These are phyloP conservation scores for Zygoascus ofunaensis DNA, from an alignment of 805 yeast genomes.

Conservation along the genomic window DNA sequence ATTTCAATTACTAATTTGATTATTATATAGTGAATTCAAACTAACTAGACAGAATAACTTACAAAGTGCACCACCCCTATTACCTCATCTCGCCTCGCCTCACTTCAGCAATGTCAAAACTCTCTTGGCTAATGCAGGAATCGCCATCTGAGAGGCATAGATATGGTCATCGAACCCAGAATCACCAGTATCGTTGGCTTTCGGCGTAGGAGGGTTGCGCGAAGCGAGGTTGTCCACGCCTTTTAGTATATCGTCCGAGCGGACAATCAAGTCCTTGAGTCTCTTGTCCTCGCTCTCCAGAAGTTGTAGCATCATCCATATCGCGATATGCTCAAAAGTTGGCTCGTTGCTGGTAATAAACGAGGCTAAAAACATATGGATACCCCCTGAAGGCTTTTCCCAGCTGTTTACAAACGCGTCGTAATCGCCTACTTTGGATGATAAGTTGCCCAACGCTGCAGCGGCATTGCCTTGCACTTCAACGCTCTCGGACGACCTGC, in stretches of 20 bases:
- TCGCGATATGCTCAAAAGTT: slow-evolving; percentile 94
- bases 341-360: slow-evolving; percentile 79
- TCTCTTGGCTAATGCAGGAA: slow-evolving; percentile 29
- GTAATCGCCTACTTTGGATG: slow-evolving; percentile 83
- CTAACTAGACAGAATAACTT: neutral
- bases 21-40: too few species aligned
- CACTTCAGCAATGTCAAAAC: slow-evolving; percentile 17
- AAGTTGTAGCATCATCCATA: slow-evolving; percentile 92
- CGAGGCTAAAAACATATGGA: slow-evolving; percentile 69
- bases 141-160: slow-evolving; percentile 29
- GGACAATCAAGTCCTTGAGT: slow-evolving; percentile 30
- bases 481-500: slow-evolving; percentile 67
- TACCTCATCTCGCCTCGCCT: neutral
- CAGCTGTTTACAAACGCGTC: slow-evolving; percentile 69
- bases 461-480: slow-evolving; percentile 98
- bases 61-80: neutral
- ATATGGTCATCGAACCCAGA: slow-evolving; percentile 19
- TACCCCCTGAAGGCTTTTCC: slow-evolving; percentile 75
- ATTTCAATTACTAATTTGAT: too few species aligned
- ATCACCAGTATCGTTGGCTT: neutral
- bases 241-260: slow-evolving; percentile 26
- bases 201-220: slow-evolving; percentile 12
- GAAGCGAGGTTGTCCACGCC: slow-evolving; percentile 28
- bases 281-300: slow-evolving; percentile 75
- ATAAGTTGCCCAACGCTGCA: slow-evolving; percentile 92